Percentiles rank a stretch among this genome's conserved stretches.
Evolutionary conservation across 1,284 basidiomycete species (phyloP).

Genomic region (Earliella scabrosa): DNA sequence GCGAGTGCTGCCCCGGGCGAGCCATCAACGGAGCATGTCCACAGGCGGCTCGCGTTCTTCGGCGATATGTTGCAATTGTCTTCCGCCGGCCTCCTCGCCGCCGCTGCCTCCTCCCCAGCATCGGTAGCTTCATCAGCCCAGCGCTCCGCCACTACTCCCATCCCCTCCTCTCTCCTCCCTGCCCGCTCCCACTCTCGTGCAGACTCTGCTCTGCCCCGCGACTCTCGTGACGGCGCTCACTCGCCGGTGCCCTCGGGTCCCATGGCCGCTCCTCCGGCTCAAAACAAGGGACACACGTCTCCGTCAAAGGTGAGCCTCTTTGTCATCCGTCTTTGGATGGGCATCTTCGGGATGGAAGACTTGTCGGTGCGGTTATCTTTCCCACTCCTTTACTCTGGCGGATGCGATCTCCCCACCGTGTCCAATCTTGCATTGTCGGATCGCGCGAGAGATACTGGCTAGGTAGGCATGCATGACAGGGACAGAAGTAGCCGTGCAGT

Average conservation of each 20-base stretch:
- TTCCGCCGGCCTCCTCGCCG: conserved; percentile 27
- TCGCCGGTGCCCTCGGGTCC: conserved; percentile 27
- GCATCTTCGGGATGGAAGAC: no score
- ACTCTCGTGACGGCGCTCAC: conserved; percentile 29
- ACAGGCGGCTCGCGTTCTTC: conserved; percentile 35
- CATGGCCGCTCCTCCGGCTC: conserved; percentile 27
- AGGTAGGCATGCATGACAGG: no score
- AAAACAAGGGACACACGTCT: conserved; percentile 52
- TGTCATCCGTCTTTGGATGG: background rate
- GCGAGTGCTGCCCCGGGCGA: background rate
- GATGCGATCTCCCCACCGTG: no score
- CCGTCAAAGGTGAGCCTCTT: conserved; percentile 63
- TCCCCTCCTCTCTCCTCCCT: conserved; percentile 29
- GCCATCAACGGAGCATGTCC: conserved; percentile 11
- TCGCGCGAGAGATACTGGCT: no score
- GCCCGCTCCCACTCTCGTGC: conserved; percentile 32
- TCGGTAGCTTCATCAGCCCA: conserved; percentile 20
- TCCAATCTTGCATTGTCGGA: no score
- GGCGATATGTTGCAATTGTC: conserved; percentile 35
- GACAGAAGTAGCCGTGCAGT: no score
- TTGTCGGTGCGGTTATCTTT: no score
- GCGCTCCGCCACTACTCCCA: conserved; percentile 24
- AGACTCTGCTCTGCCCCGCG: conserved; percentile 32
- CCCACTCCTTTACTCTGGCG: no score
- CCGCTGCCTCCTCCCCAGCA: conserved; percentile 9